phyloP scores from a whole-genome alignment of 352 stramenopile genomes.

The Aphanomyces cochlioides region DNA sequence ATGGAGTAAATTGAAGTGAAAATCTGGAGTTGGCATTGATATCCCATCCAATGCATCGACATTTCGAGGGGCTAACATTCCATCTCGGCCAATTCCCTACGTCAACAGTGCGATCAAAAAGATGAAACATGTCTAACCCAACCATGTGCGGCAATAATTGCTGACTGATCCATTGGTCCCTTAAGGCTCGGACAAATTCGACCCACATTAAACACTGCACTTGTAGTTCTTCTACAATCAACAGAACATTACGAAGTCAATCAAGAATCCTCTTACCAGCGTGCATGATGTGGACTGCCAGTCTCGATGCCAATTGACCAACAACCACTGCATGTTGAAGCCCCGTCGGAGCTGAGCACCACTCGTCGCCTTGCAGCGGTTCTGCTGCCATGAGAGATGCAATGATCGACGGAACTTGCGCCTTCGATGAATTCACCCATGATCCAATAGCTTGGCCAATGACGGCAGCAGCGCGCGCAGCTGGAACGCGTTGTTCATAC shows the following conservation, averaged over 20 bases:
- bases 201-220: constrained; percentile 77
- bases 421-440: background rate
- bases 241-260: constrained; percentile 11
- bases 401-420: background rate
- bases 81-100: constrained; percentile 26
- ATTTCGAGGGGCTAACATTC: constrained; percentile 37
- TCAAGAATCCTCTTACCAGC: constrained; percentile 46
- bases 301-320: constrained; percentile 61
- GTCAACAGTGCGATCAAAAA: background rate
- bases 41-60: constrained; percentile 45
- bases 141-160: constrained; percentile 72
- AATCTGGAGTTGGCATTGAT: constrained; percentile 55
- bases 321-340: constrained; percentile 51
- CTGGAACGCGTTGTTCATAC: constrained; percentile 50
- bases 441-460: constrained; percentile 66
- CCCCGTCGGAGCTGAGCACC: constrained; percentile 6
- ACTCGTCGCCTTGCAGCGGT: background rate
- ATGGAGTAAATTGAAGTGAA: constrained; percentile 68
- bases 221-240: constrained; percentile 54
- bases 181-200: constrained; percentile 73
- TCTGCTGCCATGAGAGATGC: background rate
- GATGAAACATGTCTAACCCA: background rate
- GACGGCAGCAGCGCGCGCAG: constrained; percentile 64
- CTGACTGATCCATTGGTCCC: constrained; percentile 65
- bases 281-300: constrained; percentile 64